Conservation (phyloP, 352 stramenopile species). For the Pseudoperonospora humuli region DNA sequence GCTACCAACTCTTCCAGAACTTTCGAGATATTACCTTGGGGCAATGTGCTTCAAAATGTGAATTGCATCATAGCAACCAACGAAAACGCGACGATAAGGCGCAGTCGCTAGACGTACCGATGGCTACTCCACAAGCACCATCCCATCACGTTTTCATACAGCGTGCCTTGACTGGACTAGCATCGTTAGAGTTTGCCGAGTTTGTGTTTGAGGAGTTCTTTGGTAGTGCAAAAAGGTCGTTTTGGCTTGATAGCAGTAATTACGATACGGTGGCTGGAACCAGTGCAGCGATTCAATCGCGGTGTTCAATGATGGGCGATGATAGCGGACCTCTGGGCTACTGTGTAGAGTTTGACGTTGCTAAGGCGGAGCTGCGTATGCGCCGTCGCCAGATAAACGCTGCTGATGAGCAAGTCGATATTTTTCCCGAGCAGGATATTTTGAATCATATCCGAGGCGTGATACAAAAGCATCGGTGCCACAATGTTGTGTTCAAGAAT, state of each 20-base stretch:
- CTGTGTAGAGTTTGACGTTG: conserved; percentile 56
- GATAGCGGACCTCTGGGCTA: conserved; percentile 44
- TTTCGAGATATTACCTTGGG: conserved; percentile 68
- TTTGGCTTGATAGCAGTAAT: conserved; percentile 84
- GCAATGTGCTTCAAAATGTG: conserved; percentile 33
- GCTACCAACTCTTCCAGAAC: conserved; percentile 85
- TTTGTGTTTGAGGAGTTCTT: conserved; percentile 55
- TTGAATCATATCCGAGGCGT: conserved; percentile 35
- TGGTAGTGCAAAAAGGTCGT: conserved; percentile 35
- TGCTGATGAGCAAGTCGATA: conserved; percentile 17
- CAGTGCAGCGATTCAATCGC: conserved; percentile 14
- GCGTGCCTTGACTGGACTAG: conserved; percentile 23
- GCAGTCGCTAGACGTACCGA: neutral
- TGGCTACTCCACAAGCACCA: neutral
- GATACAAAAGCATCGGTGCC: conserved; percentile 26
- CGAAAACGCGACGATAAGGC: conserved; percentile 5
- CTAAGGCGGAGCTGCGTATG: conserved; percentile 42
- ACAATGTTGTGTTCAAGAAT: conserved; percentile 23
- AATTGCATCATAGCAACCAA: conserved; percentile 38
- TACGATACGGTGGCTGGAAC: conserved; percentile 23
- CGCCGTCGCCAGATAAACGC: conserved; percentile 9
- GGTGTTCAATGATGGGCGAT: conserved; percentile 79
- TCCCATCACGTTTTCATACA: conserved; percentile 31
- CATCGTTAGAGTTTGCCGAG: conserved; percentile 55
- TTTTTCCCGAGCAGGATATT: conserved; percentile 17